Percentiles rank a stretch among this genome's conserved stretches.
Conservation (phyloP, 2,329 filamentous ascomycete genomes). For the Xylaria sp. region DNA sequence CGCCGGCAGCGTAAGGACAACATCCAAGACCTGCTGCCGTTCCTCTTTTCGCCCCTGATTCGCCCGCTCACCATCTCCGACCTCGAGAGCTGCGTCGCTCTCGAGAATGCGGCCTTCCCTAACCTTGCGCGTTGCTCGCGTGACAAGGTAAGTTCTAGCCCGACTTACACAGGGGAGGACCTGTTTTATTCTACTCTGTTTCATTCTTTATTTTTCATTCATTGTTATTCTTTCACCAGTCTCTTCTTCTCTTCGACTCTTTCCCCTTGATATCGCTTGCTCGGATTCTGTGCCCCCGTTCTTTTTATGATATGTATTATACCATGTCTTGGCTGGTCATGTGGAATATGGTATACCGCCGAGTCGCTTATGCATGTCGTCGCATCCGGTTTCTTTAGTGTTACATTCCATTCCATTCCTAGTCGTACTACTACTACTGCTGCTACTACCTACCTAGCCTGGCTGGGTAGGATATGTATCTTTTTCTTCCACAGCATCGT, state of each 20-base stretch:
- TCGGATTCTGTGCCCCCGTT: neutral
- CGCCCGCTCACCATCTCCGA: constrained; percentile 76
- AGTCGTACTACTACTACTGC: neutral
- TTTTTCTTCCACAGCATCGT: neutral
- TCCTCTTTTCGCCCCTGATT: constrained; percentile 77
- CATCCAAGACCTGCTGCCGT: constrained; percentile 59
- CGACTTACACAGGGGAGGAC: neutral
- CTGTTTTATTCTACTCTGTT: too few relatives aligned
- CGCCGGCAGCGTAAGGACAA: constrained; percentile 50
- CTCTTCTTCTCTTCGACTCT: neutral
- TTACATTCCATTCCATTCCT: constrained; percentile 4
- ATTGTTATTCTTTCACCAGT: too few relatives aligned
- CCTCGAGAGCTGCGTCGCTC: constrained; percentile 66
- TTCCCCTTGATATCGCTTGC: neutral
- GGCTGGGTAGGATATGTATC: neutral
- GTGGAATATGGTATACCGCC: neutral
- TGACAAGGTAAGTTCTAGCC: constrained; percentile 61
- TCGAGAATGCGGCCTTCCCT: constrained; percentile 66
- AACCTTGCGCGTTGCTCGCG: constrained; percentile 62
- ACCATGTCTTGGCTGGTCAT: neutral
- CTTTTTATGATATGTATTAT: neutral
- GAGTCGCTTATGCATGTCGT: constrained; percentile 21
- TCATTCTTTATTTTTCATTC: neutral
- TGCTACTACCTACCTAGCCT: constrained; percentile 7
- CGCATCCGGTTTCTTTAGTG: neutral